Percentiles rank a stretch among this genome's conserved stretches.
Evolutionary conservation across 139 green algal genomes (phyloP).

Genomic region (Chlorella sp.): DNA sequence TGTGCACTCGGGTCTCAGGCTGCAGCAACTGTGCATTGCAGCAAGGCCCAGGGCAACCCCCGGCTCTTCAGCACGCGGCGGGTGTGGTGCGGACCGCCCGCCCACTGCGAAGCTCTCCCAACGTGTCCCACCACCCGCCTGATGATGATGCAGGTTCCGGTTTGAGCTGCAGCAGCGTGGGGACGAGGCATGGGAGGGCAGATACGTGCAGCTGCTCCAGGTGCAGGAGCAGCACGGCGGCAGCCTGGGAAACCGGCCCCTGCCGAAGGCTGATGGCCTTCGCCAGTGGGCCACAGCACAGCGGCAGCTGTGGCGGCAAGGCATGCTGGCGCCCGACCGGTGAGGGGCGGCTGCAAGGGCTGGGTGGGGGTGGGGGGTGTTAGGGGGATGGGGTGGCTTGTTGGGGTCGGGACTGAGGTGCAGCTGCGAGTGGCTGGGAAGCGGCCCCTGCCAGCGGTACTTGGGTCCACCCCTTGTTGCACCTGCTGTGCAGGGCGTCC

Average conservation of each 20-base stretch:
- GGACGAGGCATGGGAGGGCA: not conserved
- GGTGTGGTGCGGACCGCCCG: no score
- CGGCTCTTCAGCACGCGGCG: not conserved
- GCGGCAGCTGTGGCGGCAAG: conserved; percentile 4
- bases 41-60: no score
- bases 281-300: not conserved
- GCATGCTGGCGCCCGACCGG: conserved; percentile 23
- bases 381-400: not conserved
- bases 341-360: not conserved
- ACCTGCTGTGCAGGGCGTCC: not conserved
- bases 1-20: not conserved
- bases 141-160: conserved; percentile 11
- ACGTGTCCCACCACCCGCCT: not conserved
- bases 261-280: not conserved
- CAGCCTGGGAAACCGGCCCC: not conserved
- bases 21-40: no score
- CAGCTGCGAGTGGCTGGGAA: no score
- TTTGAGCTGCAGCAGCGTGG: not conserved
- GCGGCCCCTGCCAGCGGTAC: no score
- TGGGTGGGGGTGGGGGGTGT: not conserved
- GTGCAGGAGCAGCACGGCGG: not conserved
- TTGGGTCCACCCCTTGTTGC: no score
- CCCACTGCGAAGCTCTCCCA: no score
- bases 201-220: conserved; percentile 9
- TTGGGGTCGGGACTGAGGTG: not conserved